Conservation (phyloP, 129 eudicot species). For the Rutidosis leptorrhynchoides region DNA sequence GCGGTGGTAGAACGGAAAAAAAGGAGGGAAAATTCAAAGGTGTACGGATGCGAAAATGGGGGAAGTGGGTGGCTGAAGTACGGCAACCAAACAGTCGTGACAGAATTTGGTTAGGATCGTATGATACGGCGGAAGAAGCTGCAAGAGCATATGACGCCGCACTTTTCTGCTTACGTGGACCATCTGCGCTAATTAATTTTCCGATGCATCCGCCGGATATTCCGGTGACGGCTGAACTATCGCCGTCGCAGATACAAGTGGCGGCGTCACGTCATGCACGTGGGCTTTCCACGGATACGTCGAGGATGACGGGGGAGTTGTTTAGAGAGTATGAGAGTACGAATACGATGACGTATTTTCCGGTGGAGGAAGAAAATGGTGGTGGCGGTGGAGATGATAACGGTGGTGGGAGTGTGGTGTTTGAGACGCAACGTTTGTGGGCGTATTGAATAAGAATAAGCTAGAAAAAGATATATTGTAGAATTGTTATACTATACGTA, state of each 20-base stretch:
- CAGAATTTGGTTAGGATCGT: slow-evolving; percentile 89
- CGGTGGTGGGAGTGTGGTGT: slow-evolving; percentile 18
- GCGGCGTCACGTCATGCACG: slow-evolving; percentile 59
- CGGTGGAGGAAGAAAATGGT: slow-evolving; percentile 19
- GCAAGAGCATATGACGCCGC: slow-evolving; percentile 97
- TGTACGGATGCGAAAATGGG: slow-evolving; percentile 93
- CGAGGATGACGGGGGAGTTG: background rate
- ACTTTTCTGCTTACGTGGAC: slow-evolving; percentile 78
- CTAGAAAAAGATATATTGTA: background rate
- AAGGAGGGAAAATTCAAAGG: slow-evolving; percentile 56
- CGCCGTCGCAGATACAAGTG: slow-evolving; percentile 64
- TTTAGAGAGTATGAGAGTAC: slow-evolving; percentile 14
- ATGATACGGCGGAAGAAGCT: slow-evolving; percentile 75
- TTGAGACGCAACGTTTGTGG: slow-evolving; percentile 33
- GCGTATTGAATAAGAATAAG: slow-evolving; percentile 19
- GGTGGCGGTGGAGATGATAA: slow-evolving; percentile 11
- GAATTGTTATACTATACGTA: background rate
- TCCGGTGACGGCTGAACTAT: slow-evolving; percentile 35
- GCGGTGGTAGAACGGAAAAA: slow-evolving; percentile 27
- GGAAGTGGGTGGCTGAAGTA: slow-evolving; percentile 89
- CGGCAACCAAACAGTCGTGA: slow-evolving; percentile 83
- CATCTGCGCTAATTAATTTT: slow-evolving; percentile 62
- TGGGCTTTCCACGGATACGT: slow-evolving; percentile 19
- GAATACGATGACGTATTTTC: background rate
- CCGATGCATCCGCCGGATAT: slow-evolving; percentile 72